Evolutionary conservation across 2,329 filamentous ascomycete genomes (phyloP), one percentile per base, ranked within the genome.

Genomic region (Paecilomyces sp.): DNA sequence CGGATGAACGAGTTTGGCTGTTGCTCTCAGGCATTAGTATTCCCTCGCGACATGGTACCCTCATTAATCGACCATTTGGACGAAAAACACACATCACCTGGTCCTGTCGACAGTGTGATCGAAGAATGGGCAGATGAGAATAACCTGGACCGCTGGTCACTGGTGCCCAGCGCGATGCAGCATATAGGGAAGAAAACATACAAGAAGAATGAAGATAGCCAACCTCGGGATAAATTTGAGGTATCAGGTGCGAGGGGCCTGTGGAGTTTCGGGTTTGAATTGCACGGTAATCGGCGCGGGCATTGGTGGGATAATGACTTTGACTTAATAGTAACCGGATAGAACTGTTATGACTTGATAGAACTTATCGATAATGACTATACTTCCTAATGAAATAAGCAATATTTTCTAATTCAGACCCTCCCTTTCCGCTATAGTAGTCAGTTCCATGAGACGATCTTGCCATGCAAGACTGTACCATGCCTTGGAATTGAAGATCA

Each of bases 1-100:
- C 59, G 69, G 24, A 79, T 79, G 77, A 68, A 76, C n/a, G 61
- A 70, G 6, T 76, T 73, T 55, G 77, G 76, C 12, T 79, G 77
- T 64, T 80, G 77, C 62, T 72, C 73, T 6, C 78, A 81, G 66
- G 78, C 71, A 5, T 69, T 79, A 3, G 68, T 79, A 13, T 80
- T 78, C 55, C 76, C 77, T 1, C 72, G 72, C 2, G 61, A 64
- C n/a, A 53, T 28, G 3, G 51, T 53, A 0, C 51, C 51, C 51
- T 13, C n/a, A n/a, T 30, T 53, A 8, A 53, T 53, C 3, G 24
- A 53, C 7, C 11, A 22, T n/a, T 28, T 53, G 51, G 51, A 47
- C 41, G 8, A 30, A 15, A 25, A 15, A 24, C 11, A 13, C 30
- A n/a, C 22, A 30, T 5, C 22, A 13, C 51, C 22, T 22, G 28